Base-by-base conservation (phyloP, 202 grass and related monocot species). In the Hordeum pubiflorum region DNA sequence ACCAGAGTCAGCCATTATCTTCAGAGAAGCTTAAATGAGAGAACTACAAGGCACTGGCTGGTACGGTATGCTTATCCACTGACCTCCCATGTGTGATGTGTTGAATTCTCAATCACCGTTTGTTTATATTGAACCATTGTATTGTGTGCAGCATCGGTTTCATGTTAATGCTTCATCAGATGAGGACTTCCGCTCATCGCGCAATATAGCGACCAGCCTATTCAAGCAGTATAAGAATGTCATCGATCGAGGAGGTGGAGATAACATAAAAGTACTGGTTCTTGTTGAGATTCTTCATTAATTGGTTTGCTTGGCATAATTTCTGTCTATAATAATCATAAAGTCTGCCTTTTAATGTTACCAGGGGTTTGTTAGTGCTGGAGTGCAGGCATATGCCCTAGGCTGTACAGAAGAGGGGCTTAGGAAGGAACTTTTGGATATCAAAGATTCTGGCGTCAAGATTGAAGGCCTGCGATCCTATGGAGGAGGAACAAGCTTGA, bases 351-450 rank as follows among this genome's bases (percentile, higher is more conserved):
- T 57, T 76, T 55, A 36, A 77, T 93, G 58, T 84, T 68, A 14
- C 26, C 78, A 98, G 95, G 95, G 92, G 23, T 98, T 95, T 74
- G 72, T 93, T 55, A 93, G 52, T 89, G 95, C 92, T 82, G 90
- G 92, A 44, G 95, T 93, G 69, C 92, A 94, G 55, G 92, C 95
- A 63, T 98, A 98, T 84, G 86, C 92, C 41, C 88, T 98, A 58
- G 88, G 95, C 6, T 98, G 95, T 89, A 93, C 92, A 23, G 92
- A 93, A 80, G 92, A 98, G 82, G 92, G 92, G 44, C 80, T 98
- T 73, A 93, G 91, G 77, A 93, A 85, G 69, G 96, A 98, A 84
- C 90, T 98, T 84, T 79, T 90, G 57, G 83, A 88, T 77, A 82
- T 95, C 9, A 89, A 85, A 78, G 89, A 89, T 88, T 95, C 92